Evolutionary conservation across 345 rosid species (phyloP).

Genomic region (Clarkia xantiana): DNA sequence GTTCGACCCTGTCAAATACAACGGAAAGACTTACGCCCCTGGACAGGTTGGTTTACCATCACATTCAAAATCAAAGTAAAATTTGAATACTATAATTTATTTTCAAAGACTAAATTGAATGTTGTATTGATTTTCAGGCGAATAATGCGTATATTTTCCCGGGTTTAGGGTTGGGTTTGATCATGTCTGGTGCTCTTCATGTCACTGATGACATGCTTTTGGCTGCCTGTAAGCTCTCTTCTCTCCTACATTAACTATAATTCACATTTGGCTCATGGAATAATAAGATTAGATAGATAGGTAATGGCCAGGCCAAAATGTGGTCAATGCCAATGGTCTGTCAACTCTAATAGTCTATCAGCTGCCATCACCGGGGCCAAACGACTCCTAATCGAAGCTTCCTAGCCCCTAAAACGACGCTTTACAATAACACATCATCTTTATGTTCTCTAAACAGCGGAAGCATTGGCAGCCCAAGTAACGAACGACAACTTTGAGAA

Average conservation of each 20-base stretch:
- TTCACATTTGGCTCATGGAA: no score
- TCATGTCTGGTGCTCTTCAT: conserved; percentile 80
- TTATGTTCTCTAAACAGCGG: conserved; percentile 39
- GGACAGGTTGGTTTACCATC: conserved; percentile 50
- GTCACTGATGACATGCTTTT: conserved; percentile 92
- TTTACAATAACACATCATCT: no score
- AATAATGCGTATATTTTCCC: conserved; percentile 96
- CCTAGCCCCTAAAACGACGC: no score
- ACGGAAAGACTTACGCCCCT: conserved; percentile 51
- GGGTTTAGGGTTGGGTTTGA: conserved; percentile 86
- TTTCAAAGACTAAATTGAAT: neutral
- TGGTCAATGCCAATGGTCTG: no score
- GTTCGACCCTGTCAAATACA: conserved; percentile 60
- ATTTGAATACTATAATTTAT: neutral
- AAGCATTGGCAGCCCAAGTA: conserved; percentile 82
- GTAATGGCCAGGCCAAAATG: no score
- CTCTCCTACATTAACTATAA: no score
- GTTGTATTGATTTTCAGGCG: conserved; percentile 30
- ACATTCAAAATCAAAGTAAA: neutral
- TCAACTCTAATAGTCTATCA: no score
- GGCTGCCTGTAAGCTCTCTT: conserved; percentile 74
- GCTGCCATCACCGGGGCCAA: no score
- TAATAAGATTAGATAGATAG: no score
- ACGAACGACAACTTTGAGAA: conserved; percentile 44
- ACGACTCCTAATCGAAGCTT: no score